These are phyloP conservation scores for Verticillium alfalfae DNA, from an alignment of 2,329 filamentous ascomycete species.

Conservation along the genomic window DNA sequence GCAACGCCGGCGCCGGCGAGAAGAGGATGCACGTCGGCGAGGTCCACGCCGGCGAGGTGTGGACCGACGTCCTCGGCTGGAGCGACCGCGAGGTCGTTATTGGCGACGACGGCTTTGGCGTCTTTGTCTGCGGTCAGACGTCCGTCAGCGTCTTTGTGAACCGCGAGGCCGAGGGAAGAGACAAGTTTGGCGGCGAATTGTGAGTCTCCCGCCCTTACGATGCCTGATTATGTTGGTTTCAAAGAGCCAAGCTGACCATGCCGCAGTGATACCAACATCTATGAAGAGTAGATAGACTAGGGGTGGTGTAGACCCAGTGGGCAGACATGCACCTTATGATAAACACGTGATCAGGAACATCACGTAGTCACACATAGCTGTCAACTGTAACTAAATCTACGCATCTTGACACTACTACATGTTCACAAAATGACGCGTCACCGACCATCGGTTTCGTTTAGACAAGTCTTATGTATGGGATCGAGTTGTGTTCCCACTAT, in stretches of 20 bases:
- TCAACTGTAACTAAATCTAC: too few relatives aligned
- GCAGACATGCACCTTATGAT: not conserved
- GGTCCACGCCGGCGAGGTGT: conserved; percentile 52
- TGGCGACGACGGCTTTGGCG: conserved; percentile 53
- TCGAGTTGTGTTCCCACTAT: not conserved
- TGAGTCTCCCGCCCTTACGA: conserved; percentile 17
- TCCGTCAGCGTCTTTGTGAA: conserved; percentile 58
- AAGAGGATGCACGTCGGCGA: conserved; percentile 62
- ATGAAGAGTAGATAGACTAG: conserved; percentile 13
- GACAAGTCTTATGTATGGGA: not conserved
- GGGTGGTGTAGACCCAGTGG: not conserved
- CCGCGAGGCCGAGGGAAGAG: conserved; percentile 43
- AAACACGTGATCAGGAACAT: too few relatives aligned
- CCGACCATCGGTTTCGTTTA: not conserved
- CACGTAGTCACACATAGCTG: too few relatives aligned
- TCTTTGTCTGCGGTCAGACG: conserved; percentile 48
- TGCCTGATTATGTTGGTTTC: not conserved
- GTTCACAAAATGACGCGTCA: too few relatives aligned
- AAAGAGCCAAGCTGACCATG: conserved; percentile 1
- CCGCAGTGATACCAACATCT: conserved; percentile 19
- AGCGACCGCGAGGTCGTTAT: conserved; percentile 50
- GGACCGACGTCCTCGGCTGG: conserved; percentile 60
- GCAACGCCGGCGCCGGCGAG: conserved; percentile 39
- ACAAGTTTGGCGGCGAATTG: conserved; percentile 33
- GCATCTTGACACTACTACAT: too few relatives aligned